Conservation (phyloP, 345 rosid genomes). For the Hirschfeldia incana region DNA sequence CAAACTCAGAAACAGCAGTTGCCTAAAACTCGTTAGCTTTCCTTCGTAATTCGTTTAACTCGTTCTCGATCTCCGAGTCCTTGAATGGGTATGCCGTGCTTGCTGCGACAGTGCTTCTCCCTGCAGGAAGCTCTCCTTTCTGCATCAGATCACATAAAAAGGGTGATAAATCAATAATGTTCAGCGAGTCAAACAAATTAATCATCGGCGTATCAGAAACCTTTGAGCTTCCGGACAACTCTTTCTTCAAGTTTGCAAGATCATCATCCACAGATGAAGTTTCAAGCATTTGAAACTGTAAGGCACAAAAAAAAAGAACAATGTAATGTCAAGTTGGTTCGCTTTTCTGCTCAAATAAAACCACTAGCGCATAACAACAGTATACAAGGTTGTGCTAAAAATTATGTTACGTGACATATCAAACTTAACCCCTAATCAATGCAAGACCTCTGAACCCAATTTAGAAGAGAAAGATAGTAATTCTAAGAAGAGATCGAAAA, state of each 20-base stretch:
- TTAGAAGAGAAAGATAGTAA: slow-evolving; percentile 23
- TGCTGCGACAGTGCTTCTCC: slow-evolving; percentile 39
- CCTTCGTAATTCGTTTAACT: slow-evolving; percentile 42
- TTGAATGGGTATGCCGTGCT: slow-evolving; percentile 39
- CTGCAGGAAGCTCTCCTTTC: slow-evolving; percentile 48
- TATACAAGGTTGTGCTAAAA: neutral
- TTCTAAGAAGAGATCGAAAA: slow-evolving; percentile 35
- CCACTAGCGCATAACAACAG: neutral
- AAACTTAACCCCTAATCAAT: neutral
- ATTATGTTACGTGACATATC: neutral
- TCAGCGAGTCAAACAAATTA: neutral
- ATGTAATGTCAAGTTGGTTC: slow-evolving; percentile 6
- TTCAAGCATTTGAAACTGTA: slow-evolving; percentile 54
- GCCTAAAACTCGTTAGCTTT: slow-evolving; percentile 41
- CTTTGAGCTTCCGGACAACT: slow-evolving; percentile 52
- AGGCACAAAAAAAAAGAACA: neutral
- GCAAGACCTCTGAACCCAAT: slow-evolving; percentile 14
- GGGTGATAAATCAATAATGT: neutral
- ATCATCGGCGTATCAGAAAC: slow-evolving; percentile 20
- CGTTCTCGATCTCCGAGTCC: slow-evolving; percentile 44
- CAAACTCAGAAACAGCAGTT: slow-evolving; percentile 10
- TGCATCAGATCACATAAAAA: slow-evolving; percentile 21
- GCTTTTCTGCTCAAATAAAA: neutral
- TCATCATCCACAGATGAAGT: slow-evolving; percentile 61
- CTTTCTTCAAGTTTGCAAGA: slow-evolving; percentile 51